These are phyloP conservation scores for Ceratocystis huliohia DNA, from an alignment of 2,329 filamentous ascomycete species.

Conservation along the genomic window DNA sequence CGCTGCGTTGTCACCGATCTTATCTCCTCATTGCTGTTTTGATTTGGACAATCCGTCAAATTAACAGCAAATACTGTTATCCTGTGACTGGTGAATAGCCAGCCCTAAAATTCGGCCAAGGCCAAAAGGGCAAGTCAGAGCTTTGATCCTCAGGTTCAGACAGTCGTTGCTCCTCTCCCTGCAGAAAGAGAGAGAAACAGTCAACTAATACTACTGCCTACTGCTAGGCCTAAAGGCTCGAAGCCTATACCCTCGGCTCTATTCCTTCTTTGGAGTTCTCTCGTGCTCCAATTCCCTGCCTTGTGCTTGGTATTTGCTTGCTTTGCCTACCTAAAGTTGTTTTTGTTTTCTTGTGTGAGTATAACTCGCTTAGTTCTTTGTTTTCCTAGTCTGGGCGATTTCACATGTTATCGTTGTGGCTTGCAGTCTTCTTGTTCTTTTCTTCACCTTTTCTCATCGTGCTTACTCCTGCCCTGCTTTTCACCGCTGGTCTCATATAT, in stretches of 20 bases:
- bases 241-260: constrained; percentile 3
- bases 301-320: background rate
- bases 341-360: background rate
- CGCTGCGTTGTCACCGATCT: background rate
- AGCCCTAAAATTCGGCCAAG: background rate
- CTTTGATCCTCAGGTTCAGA: no score
- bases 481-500: background rate
- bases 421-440: background rate
- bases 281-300: background rate
- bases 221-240: no score
- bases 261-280: constrained; percentile 6
- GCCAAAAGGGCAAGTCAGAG: background rate
- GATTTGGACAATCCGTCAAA: constrained; percentile 3
- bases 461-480: background rate
- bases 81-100: background rate
- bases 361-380: background rate
- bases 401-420: background rate
- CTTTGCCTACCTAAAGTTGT: background rate
- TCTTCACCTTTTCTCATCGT: background rate
- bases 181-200: no score
- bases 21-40: background rate
- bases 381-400: background rate
- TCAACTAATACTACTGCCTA: no score
- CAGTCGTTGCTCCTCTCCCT: background rate
- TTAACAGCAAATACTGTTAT: background rate